A percentile compares a stretch with the other conserved stretches of the same genome.
These are phyloP conservation scores for Xylaria sp. DNA, from an alignment of 2,329 filamentous ascomycete genomes.

Conservation along the genomic window DNA sequence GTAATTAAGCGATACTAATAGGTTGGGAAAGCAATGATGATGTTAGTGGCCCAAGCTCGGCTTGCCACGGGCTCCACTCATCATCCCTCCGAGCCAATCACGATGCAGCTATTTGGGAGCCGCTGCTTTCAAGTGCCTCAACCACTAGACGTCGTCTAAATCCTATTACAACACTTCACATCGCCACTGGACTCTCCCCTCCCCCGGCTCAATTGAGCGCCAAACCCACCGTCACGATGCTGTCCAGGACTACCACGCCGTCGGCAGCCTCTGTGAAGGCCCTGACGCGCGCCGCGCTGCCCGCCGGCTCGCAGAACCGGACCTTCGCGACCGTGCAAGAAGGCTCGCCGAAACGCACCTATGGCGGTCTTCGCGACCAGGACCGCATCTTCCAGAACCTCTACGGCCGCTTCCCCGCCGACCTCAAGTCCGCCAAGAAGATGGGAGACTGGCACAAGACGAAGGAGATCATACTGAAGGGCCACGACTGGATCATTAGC, in stretches of 20 bases:
- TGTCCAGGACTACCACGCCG: constrained; percentile 57
- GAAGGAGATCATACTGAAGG: constrained; percentile 97
- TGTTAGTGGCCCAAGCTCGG: constrained; percentile 43
- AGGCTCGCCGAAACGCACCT: constrained; percentile 72
- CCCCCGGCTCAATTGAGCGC: constrained; percentile 53
- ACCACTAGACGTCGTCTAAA: constrained; percentile 42
- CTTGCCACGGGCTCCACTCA: constrained; percentile 40
- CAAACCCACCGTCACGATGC: constrained; percentile 52
- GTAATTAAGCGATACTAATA: constrained; percentile 24
- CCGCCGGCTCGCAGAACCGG: constrained; percentile 65
- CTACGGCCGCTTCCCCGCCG: constrained; percentile 90
- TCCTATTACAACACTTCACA: constrained; percentile 39
- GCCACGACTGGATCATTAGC: constrained; percentile 98
- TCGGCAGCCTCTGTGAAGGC: constrained; percentile 55
- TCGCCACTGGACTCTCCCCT: constrained; percentile 48
- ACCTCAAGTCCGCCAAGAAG: constrained; percentile 94
- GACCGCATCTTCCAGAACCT: constrained; percentile 99
- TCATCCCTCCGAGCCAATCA: constrained; percentile 42
- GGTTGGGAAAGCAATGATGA: background rate
- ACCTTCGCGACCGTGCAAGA: constrained; percentile 86
- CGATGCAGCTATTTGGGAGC: constrained; percentile 42
- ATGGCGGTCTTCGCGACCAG: constrained; percentile 93
- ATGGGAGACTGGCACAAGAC: constrained; percentile 99
- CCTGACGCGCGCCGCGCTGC: constrained; percentile 53
- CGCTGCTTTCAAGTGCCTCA: constrained; percentile 48